Percentiles rank a stretch among this genome's conserved stretches.
Conservation (phyloP, 192 early-diverging fungal species). For the Backusella tuberculispora region DNA sequence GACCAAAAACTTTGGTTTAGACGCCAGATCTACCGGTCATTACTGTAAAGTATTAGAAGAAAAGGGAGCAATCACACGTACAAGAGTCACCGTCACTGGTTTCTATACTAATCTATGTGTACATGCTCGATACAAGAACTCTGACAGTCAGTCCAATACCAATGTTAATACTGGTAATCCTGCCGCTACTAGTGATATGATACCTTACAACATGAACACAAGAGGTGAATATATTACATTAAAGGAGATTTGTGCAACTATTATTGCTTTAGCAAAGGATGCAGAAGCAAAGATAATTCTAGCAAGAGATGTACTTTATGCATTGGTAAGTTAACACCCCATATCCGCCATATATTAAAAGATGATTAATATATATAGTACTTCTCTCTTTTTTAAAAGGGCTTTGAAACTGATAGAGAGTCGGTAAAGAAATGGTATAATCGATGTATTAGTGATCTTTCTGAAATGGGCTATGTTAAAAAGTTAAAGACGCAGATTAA, state of each 20-base stretch:
- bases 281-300: slow-evolving; percentile 23
- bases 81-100: background rate
- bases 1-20: slow-evolving; percentile 11
- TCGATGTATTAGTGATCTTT: background rate
- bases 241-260: background rate
- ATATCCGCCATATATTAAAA: background rate
- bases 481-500: background rate
- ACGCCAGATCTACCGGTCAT: slow-evolving; percentile 31
- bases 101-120: slow-evolving; percentile 26
- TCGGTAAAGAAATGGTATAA: background rate
- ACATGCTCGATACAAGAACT: slow-evolving; percentile 19
- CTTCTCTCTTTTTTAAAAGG: background rate
- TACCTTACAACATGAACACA: slow-evolving; percentile 24
- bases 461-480: background rate
- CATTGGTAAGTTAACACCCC: background rate
- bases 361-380: background rate
- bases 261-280: slow-evolving; percentile 15
- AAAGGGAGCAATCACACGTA: slow-evolving; percentile 24
- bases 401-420: background rate
- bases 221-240: slow-evolving; percentile 11
- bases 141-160: background rate
- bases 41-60: slow-evolving; percentile 34
- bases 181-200: background rate
- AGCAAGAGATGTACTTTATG: slow-evolving; percentile 19
- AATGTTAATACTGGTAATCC: background rate